Base-by-base conservation (phyloP, 768 basidiomycete species). In the Galerina sulciceps region DNA sequence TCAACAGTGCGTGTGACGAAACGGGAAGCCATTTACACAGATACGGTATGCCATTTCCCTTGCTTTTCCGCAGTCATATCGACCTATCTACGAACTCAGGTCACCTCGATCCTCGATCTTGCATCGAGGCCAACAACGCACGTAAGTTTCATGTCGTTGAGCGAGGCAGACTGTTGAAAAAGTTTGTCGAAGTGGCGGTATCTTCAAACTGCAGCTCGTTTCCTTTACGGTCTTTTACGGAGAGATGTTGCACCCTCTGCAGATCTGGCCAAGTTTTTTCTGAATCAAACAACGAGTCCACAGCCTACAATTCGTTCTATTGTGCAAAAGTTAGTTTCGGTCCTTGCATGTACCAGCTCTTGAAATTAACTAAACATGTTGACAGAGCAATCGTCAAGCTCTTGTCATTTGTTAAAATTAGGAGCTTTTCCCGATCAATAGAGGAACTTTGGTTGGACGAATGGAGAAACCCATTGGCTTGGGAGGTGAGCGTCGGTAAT, bases 381-480 rank as follows among this genome's bases (percentile, higher is more conserved):
- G 13, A 18, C 59, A 91, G 90, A 58, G 91, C 85, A 10, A 72
- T 92, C 22, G 81, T 86, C 15, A 90, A 87, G 67, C 67, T 91
- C 37, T 76, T 87, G 41, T 80, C 82, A 35, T 85, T 86, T 64
- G 79, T 93, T 68, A 93, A 93, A 73, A 84, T 91, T 57, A 83
- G 93, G 57, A 90, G 87, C 8, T 89, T 89, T 65, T 83, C 90
- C 36, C 75, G 75, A 64, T 83, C 82, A 4, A 71, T 71, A 3
- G 83, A 88, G 38, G 87, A 90, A 55, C 78, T 92, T 18, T 93
- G 92, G 92, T 71, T 84, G 37, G 85, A 85, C 48, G 84, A 85
- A 67, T 92, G 90, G 89, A 75, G 57, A 17, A 91, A 85, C 70
- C 90, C 91, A 4, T 68, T 90, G 34, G 72, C 75, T 35, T 76